These are phyloP conservation scores for Liriodendron chinense DNA, from an alignment of 164 flowering plant genomes.

Conservation along the genomic window DNA sequence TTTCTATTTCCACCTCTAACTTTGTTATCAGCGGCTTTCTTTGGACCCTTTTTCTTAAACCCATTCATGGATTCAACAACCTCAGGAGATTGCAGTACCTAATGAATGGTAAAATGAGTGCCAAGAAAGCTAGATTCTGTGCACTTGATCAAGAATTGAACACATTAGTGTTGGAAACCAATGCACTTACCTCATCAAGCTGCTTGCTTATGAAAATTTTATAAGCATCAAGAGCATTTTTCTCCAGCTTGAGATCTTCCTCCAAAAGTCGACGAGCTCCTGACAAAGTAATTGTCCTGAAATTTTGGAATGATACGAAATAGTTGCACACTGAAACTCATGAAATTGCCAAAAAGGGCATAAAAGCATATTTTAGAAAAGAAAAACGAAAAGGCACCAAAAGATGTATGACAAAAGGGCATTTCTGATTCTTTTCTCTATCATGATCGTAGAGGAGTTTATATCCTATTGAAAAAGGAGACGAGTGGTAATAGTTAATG, in stretches of 20 bases:
- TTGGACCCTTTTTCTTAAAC: conserved; percentile 32
- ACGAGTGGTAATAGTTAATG: background rate
- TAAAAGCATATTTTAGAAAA: no score
- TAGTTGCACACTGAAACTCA: background rate
- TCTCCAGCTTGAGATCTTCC: conserved; percentile 78
- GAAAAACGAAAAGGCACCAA: background rate
- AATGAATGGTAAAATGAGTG: conserved; percentile 3
- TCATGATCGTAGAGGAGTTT: no score
- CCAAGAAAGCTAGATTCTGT: background rate
- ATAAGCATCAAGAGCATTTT: conserved; percentile 58
- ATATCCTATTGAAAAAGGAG: background rate
- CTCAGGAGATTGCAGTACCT: conserved; percentile 47
- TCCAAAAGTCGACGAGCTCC: conserved; percentile 81
- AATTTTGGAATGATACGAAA: background rate
- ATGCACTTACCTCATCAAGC: conserved; percentile 56
- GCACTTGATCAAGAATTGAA: background rate
- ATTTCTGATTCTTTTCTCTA: background rate
- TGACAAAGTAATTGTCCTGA: conserved; percentile 61
- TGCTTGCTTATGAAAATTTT: conserved; percentile 57
- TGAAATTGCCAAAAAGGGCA: no score
- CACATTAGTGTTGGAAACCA: background rate
- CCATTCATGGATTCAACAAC: conserved; percentile 27
- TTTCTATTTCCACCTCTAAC: conserved; percentile 10
- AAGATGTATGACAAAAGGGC: background rate
- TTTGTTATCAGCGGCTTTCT: conserved; percentile 19